Base-by-base conservation (phyloP, 345 rosid genomes). In the Firmiana major region DNA sequence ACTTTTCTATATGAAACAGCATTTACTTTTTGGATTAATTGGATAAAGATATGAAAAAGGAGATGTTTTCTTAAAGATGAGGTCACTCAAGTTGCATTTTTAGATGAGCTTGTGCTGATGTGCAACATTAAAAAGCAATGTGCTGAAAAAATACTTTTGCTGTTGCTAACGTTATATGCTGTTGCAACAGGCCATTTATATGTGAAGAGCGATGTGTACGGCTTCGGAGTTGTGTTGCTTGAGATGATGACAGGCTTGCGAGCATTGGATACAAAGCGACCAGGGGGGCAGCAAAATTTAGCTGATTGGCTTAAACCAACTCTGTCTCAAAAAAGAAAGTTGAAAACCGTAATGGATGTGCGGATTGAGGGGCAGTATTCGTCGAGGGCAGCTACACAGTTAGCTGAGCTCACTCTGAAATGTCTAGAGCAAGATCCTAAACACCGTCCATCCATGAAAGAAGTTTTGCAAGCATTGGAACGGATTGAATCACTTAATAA, bases 171-270 rank as follows among this genome's bases (percentile, higher is more conserved):
- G 45, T 54, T 17, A 46, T 72, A 43, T 69, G 15, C 0, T 42
- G 40, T 38, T 38, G 40, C 13, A 63, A 66, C 81, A 88, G 92
- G 92, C 49, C 92, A 89, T 82, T 71, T 91, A 28, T 89, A 87
- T 7, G 92, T 91, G 68, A 88, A 88, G 80, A 91, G 96, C 38
- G 96, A 91, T 77, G 93, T 91, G 38, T 91, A 87, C 15, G 89
- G 93, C 15, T 89, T 89, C 10, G 93, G 93, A 0, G 96, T 89
- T 24, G 89, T 91, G 78, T 81, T 91, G 72, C 86, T 91, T 1
- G 93, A 91, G 76, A 10, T 88, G 64, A 34, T 91, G 83, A 86
- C 91, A 1, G 93, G 96, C 63, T 58, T 78, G 74, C 80, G 92
- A 75, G 86, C 89, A 22, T 69, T 88, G 3, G 90, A 91, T 54